Evolutionary conservation across 805 yeast species (phyloP).

Genomic region (Lipomyces japonicus): DNA sequence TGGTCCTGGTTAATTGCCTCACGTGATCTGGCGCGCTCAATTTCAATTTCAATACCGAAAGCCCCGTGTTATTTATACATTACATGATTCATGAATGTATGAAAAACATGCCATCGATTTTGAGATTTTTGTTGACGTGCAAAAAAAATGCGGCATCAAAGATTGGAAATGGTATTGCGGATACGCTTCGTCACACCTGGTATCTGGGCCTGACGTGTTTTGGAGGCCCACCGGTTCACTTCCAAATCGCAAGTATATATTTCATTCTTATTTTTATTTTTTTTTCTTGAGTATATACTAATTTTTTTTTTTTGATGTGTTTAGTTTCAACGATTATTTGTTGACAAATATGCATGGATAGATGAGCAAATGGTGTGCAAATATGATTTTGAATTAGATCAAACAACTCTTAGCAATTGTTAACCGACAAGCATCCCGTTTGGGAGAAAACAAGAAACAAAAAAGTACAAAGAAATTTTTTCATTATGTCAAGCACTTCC

Average conservation of each 20-base stretch:
- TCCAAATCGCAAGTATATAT: background rate
- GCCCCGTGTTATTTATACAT: too few relatives aligned
- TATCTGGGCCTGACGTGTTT: slow-evolving; percentile 4
- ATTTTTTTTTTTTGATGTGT: background rate
- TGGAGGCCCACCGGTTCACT: slow-evolving; percentile 9
- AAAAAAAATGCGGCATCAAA: too few relatives aligned
- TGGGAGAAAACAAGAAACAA: background rate
- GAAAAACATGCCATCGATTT: too few relatives aligned
- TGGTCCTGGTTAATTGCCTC: too few relatives aligned
- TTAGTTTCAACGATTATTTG: background rate
- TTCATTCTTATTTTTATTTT: background rate
- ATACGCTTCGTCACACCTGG: slow-evolving; percentile 1
- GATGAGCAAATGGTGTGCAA: slow-evolving; percentile 7
- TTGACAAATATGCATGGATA: slow-evolving; percentile 1
- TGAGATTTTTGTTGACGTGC: too few relatives aligned
- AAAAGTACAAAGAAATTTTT: slow-evolving; percentile 4
- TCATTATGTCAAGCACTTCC: slow-evolving; percentile 3
- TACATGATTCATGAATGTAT: too few relatives aligned
- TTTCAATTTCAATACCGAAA: too few relatives aligned
- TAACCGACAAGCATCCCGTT: background rate
- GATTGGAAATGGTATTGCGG: too few relatives aligned
- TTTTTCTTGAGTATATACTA: background rate
- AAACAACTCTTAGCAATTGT: background rate
- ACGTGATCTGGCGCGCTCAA: too few relatives aligned
- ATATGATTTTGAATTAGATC: background rate